Percentiles rank a stretch among this genome's conserved stretches.
Conservation (phyloP, 208 protist genomes). For the Giardia muris region DNA sequence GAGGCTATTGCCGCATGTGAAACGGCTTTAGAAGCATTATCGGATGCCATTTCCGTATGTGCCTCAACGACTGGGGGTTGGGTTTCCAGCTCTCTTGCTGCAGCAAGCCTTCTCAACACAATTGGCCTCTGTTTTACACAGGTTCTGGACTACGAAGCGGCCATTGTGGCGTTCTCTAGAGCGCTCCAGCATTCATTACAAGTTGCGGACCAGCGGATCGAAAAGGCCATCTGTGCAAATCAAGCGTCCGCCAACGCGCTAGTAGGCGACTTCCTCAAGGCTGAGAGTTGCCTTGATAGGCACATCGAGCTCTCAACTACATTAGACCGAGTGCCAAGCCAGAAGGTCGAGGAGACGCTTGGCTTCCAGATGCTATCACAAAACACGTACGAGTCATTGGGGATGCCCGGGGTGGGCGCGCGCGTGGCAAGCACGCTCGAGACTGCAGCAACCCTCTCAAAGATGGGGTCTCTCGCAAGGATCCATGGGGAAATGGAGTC, state of each 20-base stretch:
- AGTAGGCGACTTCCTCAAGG: neutral
- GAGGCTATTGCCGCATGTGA: neutral
- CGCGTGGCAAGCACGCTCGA: neutral
- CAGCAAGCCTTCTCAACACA: neutral
- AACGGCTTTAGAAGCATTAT: neutral
- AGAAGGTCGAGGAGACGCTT: neutral
- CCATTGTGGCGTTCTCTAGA: neutral
- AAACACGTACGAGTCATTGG: neutral
- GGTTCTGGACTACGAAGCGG: conserved; percentile 6
- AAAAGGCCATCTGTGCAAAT: neutral
- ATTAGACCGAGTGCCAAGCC: neutral
- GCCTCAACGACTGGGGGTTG: neutral
- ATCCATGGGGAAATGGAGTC: neutral
- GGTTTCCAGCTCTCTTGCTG: neutral
- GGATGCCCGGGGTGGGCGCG: neutral
- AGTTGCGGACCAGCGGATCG: neutral
- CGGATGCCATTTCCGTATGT: neutral
- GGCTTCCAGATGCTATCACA: neutral
- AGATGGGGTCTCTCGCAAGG: neutral
- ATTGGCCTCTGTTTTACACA: conserved; percentile 1
- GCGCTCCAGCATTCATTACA: conserved; percentile 8
- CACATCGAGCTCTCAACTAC: neutral
- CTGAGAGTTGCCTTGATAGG: neutral
- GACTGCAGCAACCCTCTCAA: neutral
- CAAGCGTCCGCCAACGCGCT: neutral